Base-by-base conservation (phyloP, 257 asterid species). In the Capsicum rhomboideum region DNA sequence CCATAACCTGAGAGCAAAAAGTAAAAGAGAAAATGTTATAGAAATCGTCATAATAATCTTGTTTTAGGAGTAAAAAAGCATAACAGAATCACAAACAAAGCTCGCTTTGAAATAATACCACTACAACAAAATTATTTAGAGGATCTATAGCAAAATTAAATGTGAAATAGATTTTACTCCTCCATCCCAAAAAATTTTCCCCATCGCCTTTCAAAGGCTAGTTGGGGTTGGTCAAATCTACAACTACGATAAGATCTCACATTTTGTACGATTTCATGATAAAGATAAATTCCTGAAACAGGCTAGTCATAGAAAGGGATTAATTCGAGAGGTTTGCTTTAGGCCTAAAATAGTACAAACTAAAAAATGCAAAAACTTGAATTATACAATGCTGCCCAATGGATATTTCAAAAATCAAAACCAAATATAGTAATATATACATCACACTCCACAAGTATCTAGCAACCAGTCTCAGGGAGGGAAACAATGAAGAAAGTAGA, bases 1-100 rank as follows among this genome's bases (percentile, higher is more conserved):
- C 95, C 84, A 96, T 95, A 92, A 96, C 97, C 99, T 96, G 91
- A 8, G 86, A 64, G 80, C 59, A 74, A 21, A 74, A 21, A 52
- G 72, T 72, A 86, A 28, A 69, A 71, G 46, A 82, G 69, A 77
- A 84, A 18, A 83, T 42, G 67, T 61, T 82, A n/a, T n/a, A 79
- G 56, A 29, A 69, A 26, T 81, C 12, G 18, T 50, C 64, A 82
- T 78, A 64, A 37, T 12, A 37, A 16, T 44, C 64, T 14, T 68
- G 34, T n/a, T 59, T 75, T 83, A 59, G 66, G 80, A 82, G 34
- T n/a, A 2, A 74, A 6, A 44, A 44, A 46, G 54, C 28, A 20
- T 0, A 74, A 14, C 42, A 21, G 13, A 21, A 23, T 46, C 59
- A 46, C 59, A 21, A 72, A 17, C 52, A 40, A 74, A 46, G 80